These are phyloP conservation scores for Athelia psychrophila DNA, from an alignment of 1,284 basidiomycete genomes.

Conservation along the genomic window DNA sequence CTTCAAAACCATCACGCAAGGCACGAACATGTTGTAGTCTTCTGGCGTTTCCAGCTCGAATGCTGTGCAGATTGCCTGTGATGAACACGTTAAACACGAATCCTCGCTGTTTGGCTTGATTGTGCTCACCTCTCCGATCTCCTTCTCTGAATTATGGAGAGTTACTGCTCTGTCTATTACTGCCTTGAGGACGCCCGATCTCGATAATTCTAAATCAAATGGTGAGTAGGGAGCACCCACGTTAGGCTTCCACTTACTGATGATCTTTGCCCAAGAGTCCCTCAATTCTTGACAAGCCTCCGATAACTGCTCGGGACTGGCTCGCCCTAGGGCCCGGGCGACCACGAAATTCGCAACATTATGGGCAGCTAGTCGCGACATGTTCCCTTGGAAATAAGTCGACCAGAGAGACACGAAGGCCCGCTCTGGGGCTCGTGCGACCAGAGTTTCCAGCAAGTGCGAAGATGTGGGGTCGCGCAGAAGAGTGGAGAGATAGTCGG, in stretches of 20 bases:
- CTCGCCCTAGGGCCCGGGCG: constrained; percentile 69
- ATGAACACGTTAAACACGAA: constrained; percentile 2
- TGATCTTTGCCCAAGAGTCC: constrained; percentile 46
- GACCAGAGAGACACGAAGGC: constrained; percentile 73
- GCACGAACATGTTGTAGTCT: constrained; percentile 50
- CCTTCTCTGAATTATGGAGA: constrained; percentile 40
- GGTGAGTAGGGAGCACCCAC: constrained; percentile 3
- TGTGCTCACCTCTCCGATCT: constrained; percentile 45
- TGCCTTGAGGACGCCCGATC: constrained; percentile 70
- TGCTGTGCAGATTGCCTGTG: constrained; percentile 57
- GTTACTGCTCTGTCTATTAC: constrained; percentile 63
- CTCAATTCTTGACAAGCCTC: constrained; percentile 59
- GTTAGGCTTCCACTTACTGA: constrained; percentile 40
- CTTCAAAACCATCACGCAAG: constrained; percentile 64
- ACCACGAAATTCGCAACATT: constrained; percentile 92
- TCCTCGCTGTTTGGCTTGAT: constrained; percentile 3
- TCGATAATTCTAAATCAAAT: constrained; percentile 15
- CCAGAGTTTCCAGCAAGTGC: constrained; percentile 80
- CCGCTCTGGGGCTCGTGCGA: constrained; percentile 56
- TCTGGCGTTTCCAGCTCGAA: constrained; percentile 53
- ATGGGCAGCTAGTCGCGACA: constrained; percentile 73
- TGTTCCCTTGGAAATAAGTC: constrained; percentile 72
- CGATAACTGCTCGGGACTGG: constrained; percentile 52
- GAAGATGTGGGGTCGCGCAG: constrained; percentile 85
- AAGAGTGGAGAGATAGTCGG: constrained; percentile 77